phyloP scores from a whole-genome alignment of 164 flowering plant genomes.

The Stephania yunnanensis region DNA sequence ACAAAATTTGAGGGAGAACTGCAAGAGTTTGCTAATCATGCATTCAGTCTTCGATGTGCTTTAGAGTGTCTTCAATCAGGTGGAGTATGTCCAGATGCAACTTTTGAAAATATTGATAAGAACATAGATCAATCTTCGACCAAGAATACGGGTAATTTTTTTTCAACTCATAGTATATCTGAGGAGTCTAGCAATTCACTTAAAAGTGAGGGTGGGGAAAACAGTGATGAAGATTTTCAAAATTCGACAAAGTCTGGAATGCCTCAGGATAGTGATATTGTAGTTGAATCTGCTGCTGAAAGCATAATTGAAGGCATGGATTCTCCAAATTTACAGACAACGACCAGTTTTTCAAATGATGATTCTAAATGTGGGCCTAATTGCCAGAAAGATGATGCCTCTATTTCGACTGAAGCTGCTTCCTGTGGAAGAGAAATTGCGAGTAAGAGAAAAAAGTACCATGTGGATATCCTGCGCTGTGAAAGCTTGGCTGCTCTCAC shows the following conservation, averaged over 20 bases:
- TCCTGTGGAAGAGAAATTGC: constrained; percentile 28
- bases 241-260: constrained; percentile 15
- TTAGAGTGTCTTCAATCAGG: constrained; percentile 85
- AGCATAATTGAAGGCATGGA: constrained; percentile 19
- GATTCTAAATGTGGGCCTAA: constrained; percentile 21
- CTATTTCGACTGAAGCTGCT: constrained; percentile 28
- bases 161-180: constrained; percentile 20
- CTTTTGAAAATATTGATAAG: constrained; percentile 24
- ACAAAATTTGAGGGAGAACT: constrained; percentile 95
- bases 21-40: constrained; percentile 99
- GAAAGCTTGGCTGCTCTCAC: constrained; percentile 94
- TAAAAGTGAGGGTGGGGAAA: constrained; percentile 19
- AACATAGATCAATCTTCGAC: constrained; percentile 19
- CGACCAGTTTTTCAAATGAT: constrained; percentile 21
- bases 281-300: constrained; percentile 25
- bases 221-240: constrained; percentile 15
- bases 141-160: constrained; percentile 30
- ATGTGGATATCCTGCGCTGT: constrained; percentile 92
- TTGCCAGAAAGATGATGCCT: constrained; percentile 34
- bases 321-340: constrained; percentile 24
- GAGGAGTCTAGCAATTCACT: constrained; percentile 19
- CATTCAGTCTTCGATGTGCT: constrained; percentile 80
- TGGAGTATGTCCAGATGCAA: constrained; percentile 47
- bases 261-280: constrained; percentile 22
- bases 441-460: constrained; percentile 52